Conservation (phyloP, 2,329 filamentous ascomycete genomes). For the Cladophialophora psammophila region DNA sequence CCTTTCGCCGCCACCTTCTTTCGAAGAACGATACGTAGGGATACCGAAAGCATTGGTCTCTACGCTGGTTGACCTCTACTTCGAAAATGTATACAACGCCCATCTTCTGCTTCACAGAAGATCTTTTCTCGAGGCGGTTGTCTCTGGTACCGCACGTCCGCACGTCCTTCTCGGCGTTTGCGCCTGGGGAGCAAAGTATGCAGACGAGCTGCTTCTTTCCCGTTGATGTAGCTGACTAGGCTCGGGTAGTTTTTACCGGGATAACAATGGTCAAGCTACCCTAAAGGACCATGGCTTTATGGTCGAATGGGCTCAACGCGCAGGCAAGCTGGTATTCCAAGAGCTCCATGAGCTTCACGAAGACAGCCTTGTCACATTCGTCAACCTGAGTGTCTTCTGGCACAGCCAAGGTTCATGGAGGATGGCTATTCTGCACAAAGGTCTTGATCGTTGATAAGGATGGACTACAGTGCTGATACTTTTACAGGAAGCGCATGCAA, state of each 20-base stretch:
- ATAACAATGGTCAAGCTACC: constrained; percentile 3
- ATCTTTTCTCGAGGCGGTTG: constrained; percentile 16
- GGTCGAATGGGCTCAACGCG: constrained; percentile 15
- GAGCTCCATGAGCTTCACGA: constrained; percentile 8
- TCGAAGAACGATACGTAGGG: neutral
- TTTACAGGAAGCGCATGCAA: constrained; percentile 10
- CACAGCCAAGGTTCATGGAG: constrained; percentile 12
- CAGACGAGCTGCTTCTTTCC: neutral
- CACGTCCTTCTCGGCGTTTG: constrained; percentile 30
- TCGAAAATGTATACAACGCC: constrained; percentile 24
- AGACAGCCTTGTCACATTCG: constrained; percentile 21
- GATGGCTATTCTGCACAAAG: constrained; percentile 7
- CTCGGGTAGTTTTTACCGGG: constrained; percentile 9
- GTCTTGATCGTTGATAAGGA: neutral
- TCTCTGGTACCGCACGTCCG: neutral
- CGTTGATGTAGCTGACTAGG: neutral
- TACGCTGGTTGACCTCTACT: constrained; percentile 23
- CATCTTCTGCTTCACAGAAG: constrained; percentile 21
- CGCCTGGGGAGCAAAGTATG: constrained; percentile 29
- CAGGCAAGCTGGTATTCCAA: constrained; percentile 4
- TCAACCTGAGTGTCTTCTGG: constrained; percentile 21
- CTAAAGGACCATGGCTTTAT: constrained; percentile 15
- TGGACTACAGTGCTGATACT: no score
- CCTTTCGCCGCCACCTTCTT: no score
- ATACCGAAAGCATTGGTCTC: constrained; percentile 20